Percentiles rank a stretch among this genome's conserved stretches.
Evolutionary conservation across 805 yeast genomes (phyloP).

Genomic region (Grigorovia yakushimaensis): DNA sequence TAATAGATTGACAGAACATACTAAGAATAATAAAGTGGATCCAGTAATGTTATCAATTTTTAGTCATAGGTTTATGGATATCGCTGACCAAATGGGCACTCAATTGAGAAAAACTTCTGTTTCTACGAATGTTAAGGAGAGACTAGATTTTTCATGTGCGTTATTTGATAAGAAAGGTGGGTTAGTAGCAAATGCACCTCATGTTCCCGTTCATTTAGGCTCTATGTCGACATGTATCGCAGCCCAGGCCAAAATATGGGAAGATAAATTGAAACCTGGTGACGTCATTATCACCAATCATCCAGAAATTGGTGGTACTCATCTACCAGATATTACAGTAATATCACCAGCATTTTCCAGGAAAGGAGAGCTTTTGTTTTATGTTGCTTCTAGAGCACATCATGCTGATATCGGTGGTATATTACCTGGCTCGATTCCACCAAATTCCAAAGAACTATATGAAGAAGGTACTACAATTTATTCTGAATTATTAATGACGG

Average conservation of each 20-base stretch:
- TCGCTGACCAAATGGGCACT: slow-evolving; percentile 84
- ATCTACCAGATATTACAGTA: slow-evolving; percentile 84
- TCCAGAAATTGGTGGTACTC: slow-evolving; percentile 81
- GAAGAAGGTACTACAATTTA: slow-evolving; percentile 89
- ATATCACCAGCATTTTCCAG: slow-evolving; percentile 79
- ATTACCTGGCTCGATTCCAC: slow-evolving; percentile 92
- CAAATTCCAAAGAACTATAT: slow-evolving; percentile 71
- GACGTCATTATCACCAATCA: slow-evolving; percentile 73
- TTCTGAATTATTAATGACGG: slow-evolving; percentile 61
- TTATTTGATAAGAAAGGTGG: slow-evolving; percentile 69
- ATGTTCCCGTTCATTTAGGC: slow-evolving; percentile 78
- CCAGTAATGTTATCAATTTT: slow-evolving; percentile 69
- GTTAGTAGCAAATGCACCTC: slow-evolving; percentile 81
- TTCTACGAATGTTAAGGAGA: slow-evolving; percentile 73
- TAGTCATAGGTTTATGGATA: slow-evolving; percentile 79
- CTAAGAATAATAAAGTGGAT: slow-evolving; percentile 36
- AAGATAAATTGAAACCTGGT: slow-evolving; percentile 53
- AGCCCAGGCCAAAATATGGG: slow-evolving; percentile 57
- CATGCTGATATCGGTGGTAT: slow-evolving; percentile 95
- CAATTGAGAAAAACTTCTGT: slow-evolving; percentile 73
- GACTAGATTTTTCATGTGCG: slow-evolving; percentile 80
- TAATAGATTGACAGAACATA: slow-evolving; percentile 5
- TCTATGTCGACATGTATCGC: slow-evolving; percentile 76
- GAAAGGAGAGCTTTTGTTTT: slow-evolving; percentile 53
- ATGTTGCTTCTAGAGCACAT: slow-evolving; percentile 91